Base-by-base conservation (phyloP, 2,329 filamentous ascomycete species). In the Verticillium dahliae region DNA sequence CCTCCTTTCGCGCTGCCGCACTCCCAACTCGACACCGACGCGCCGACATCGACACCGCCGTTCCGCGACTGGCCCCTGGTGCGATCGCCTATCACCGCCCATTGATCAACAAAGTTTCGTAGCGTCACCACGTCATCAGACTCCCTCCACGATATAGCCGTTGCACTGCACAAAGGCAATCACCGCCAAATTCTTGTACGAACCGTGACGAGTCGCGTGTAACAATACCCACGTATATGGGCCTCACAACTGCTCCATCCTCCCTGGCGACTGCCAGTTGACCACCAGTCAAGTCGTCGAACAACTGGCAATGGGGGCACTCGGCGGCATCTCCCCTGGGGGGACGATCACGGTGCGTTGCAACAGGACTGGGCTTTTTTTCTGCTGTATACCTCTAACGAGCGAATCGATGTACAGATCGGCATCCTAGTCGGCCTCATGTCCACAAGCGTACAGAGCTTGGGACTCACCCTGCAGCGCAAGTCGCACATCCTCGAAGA, bases 401-500 rank as follows among this genome's bases (percentile, higher is more conserved):
- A 31, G 27, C 35, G 62, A 33, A 57, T 14, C 27, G 45, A 60
- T 31, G 55, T 58, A 33, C 72, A 96, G 92, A 84, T 98, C 72
- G 95, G 95, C 71, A 92, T 99, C 72, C 77, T 97, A 66, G 94
- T 97, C 72, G 95, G 95, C 69, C 84, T 99, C 66, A 75, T 97
- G 68, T 98, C 94, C 62, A 97, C 95, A 63, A 95, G 92, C 74
- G 86, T 98, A 31, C 95, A 99, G 76, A 97, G 93, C 74, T 82
- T 99, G 69, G 95, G 95, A 67, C 84, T 99, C 66, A 99, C 95
- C 37, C 84, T 99, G 33, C 95, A 99, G 78, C 91, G 95, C 74
- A 98, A 99, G 78, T 98, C 95, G 66, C 95, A 99, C 78, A 89
- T 99, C 68, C 87, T 98, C 72, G 95, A 99, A 80, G 95, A 99